Percentiles rank a stretch among this genome's conserved stretches.
These are phyloP conservation scores for Paraphaeosphaeria minitans DNA, from an alignment of 2,329 filamentous ascomycete genomes.

Conservation along the genomic window DNA sequence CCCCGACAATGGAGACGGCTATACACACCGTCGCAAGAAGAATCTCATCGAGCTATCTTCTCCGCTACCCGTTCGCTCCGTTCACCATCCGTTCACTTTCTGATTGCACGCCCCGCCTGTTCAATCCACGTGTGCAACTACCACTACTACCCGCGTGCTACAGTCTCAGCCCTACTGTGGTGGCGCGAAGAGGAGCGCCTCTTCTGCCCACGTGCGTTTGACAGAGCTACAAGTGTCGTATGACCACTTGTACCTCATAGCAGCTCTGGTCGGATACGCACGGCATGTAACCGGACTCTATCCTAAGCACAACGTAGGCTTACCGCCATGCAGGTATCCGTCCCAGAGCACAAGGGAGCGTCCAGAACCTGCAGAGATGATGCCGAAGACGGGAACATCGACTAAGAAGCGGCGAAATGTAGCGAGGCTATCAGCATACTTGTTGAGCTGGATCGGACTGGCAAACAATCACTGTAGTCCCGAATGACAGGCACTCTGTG, in stretches of 20 bases:
- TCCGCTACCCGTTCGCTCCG: neutral
- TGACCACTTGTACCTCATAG: neutral
- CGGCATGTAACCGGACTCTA: neutral
- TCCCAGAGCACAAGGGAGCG: neutral
- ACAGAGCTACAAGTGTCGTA: neutral
- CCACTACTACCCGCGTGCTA: neutral
- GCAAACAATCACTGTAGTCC: neutral
- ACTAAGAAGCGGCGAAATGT: neutral
- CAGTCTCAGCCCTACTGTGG: neutral
- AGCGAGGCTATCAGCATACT: neutral
- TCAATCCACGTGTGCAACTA: neutral
- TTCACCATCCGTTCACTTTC: neutral
- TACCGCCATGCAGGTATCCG: neutral
- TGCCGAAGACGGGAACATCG: neutral
- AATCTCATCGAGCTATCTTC: neutral
- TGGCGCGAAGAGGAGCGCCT: neutral
- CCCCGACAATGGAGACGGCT: neutral
- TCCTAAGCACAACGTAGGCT: neutral
- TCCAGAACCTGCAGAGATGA: neutral
- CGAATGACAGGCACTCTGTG: neutral
- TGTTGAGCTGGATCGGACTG: neutral
- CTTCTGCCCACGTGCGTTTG: slow-evolving; percentile 1
- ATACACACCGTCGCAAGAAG: neutral
- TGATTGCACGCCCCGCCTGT: neutral
- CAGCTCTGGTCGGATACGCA: neutral